Conservation (phyloP, 495 filamentous ascomycete species). For the Penicillium macrosclerotiorum region DNA sequence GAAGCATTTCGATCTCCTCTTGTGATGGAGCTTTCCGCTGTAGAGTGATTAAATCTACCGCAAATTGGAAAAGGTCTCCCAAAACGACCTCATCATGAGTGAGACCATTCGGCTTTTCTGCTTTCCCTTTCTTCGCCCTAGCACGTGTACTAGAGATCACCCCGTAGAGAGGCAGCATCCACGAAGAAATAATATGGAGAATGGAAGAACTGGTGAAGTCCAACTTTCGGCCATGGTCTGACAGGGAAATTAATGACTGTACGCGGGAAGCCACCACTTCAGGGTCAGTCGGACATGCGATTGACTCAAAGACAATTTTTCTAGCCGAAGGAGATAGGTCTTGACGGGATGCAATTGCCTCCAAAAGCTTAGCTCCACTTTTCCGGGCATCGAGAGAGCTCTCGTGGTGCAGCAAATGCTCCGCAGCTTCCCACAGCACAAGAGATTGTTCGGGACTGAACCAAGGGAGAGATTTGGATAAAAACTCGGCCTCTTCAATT, state of each 20-base stretch:
- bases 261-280: constrained; percentile 42
- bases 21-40: constrained; percentile 74
- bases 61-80: constrained; percentile 66
- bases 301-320: constrained; percentile 36
- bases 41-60: constrained; percentile 79
- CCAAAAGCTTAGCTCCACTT: constrained; percentile 35
- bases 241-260: constrained; percentile 41
- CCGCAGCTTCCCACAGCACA: constrained; percentile 42
- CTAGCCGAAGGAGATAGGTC: constrained; percentile 39
- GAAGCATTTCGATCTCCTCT: constrained; percentile 61
- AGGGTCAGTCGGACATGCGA: constrained; percentile 32
- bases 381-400: constrained; percentile 38
- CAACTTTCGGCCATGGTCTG: constrained; percentile 46
- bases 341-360: constrained; percentile 40
- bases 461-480: constrained; percentile 34
- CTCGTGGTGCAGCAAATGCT: constrained; percentile 39
- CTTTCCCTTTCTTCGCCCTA: constrained; percentile 53
- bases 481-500: constrained; percentile 40
- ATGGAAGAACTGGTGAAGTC: constrained; percentile 43
- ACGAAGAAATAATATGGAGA: constrained; percentile 41
- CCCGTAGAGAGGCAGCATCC: constrained; percentile 41
- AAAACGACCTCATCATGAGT: constrained; percentile 64
- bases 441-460: constrained; percentile 43
- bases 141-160: constrained; percentile 33
- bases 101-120: constrained; percentile 40